phyloP scores from a whole-genome alignment of 148 eudicot species.

The Salicornia ramosissima region DNA sequence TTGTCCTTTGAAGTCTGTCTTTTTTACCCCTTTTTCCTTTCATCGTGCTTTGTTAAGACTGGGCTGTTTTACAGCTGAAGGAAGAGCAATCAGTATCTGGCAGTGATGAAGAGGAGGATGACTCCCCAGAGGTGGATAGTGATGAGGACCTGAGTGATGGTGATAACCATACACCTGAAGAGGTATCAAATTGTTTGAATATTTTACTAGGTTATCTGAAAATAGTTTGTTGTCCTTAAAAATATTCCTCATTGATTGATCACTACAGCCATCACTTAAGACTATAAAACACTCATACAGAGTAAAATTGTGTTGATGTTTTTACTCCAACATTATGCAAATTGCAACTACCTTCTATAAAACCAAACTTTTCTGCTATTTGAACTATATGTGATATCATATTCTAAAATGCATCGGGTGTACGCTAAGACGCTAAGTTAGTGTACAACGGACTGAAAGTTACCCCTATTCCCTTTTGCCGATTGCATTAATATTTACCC shows the following conservation, averaged over 20 bases:
- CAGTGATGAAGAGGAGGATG: conserved; percentile 93
- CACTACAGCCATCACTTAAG: background rate
- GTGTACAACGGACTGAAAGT: too few species aligned
- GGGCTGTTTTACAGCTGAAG: conserved; percentile 49
- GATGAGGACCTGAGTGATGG: conserved; percentile 81
- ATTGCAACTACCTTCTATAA: background rate
- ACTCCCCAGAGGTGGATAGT: conserved; percentile 58
- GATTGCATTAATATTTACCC: too few species aligned
- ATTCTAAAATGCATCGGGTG: too few species aligned
- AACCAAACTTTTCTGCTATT: background rate
- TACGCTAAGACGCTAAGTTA: too few species aligned
- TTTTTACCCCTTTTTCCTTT: too few species aligned
- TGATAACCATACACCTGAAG: conserved; percentile 53
- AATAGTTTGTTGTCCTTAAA: background rate
- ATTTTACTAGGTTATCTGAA: background rate
- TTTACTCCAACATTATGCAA: background rate
- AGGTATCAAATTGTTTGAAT: conserved; percentile 41
- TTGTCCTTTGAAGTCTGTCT: too few species aligned
- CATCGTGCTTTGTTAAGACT: background rate
- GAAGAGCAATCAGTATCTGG: conserved; percentile 79
- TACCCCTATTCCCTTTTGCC: too few species aligned
- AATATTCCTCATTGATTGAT: background rate
- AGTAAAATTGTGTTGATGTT: background rate
- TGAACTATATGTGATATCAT: background rate
- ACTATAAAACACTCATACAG: background rate